Evolutionary conservation across 768 basidiomycete species (phyloP), one percentile per base, ranked within the genome.

Genomic region (Amanita phalloides): DNA sequence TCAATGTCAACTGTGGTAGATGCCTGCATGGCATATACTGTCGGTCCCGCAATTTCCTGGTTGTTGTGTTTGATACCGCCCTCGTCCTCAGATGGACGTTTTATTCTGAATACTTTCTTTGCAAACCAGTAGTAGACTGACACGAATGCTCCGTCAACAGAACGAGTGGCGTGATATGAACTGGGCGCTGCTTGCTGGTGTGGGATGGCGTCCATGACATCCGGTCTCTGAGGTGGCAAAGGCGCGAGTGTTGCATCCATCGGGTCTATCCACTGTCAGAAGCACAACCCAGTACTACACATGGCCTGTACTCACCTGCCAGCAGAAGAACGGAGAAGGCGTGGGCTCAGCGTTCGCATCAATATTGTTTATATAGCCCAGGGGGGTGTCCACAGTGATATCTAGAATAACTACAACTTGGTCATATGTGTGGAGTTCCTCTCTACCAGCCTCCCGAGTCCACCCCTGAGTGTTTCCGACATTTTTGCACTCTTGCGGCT

Each of bases 401-500:
- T n/a, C 25, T 47, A 32, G 30, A 23, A 17, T 30, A 33, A 51
- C 36, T 33, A 52, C 33, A 52, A 33, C 36, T 37, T 52, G 51
- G 21, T 26, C 32, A 6, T 30, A 8, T 17, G 7, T 25, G n/a
- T 17, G 13, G 26, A 37, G 4, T 9, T 28, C 33, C 13, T n/a
- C 28, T 21, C 26, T 35, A 4, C 13, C 21, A 52, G 21, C 26
- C 37, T 52, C 43, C n/a, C 35, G 14, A 52, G 51, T 28, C 43
- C 44, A 8, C 14, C 30, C 26, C 21, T 17, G 25, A 52, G 33
- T 1, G 3, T 25, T 5, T 52, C 44, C 10, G 51, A 43, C 35
- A 52, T 45, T 23, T 21, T 4, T 25, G 33, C 44, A 53, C 82
- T 82, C 67, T 77, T 81, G 44, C 88, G 67, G 39, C 75, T 76